phyloP scores from a whole-genome alignment of 495 filamentous ascomycete genomes.

The Xylaria bambusicola region DNA sequence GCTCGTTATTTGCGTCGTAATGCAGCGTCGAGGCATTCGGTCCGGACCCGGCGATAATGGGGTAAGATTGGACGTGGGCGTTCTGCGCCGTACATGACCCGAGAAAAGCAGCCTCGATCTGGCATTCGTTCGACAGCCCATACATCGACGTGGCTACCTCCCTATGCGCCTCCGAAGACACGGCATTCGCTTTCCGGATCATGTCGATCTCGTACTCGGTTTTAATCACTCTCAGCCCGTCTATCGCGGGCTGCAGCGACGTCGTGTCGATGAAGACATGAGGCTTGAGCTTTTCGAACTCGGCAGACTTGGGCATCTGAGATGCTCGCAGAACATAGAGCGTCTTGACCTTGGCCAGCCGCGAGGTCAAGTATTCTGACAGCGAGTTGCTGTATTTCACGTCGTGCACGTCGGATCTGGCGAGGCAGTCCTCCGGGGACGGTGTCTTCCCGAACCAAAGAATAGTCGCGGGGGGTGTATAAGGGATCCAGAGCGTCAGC shows the following conservation, averaged over 20 bases:
- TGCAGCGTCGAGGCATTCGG: conserved; percentile 80
- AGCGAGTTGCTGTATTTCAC: conserved; percentile 45
- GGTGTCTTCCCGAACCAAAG: conserved; percentile 64
- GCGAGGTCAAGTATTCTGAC: conserved; percentile 32
- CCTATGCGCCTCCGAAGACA: conserved; percentile 74
- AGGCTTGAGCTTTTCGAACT: conserved; percentile 32
- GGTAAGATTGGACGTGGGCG: conserved; percentile 79
- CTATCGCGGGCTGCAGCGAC: conserved; percentile 65
- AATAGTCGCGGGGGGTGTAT: conserved; percentile 53
- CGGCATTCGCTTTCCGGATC: conserved; percentile 74
- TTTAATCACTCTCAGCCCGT: conserved; percentile 75
- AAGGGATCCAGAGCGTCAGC: conserved; percentile 63
- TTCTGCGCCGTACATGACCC: conserved; percentile 67
- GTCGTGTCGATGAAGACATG: conserved; percentile 43
- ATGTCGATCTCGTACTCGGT: conserved; percentile 75
- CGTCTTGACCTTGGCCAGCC: conserved; percentile 33
- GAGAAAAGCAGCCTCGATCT: conserved; percentile 77
- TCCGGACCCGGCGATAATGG: conserved; percentile 81
- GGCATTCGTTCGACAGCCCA: conserved; percentile 70
- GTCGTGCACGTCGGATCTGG: conserved; percentile 55
- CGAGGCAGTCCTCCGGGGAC: conserved; percentile 50
- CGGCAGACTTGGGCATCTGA: conserved; percentile 42
- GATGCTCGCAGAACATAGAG: conserved; percentile 47
- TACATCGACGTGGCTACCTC: conserved; percentile 63
- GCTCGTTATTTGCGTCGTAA: conserved; percentile 76